These are phyloP conservation scores for Cryphonectria nitschkei DNA, from an alignment of 2,329 filamentous ascomycete genomes.

Conservation along the genomic window DNA sequence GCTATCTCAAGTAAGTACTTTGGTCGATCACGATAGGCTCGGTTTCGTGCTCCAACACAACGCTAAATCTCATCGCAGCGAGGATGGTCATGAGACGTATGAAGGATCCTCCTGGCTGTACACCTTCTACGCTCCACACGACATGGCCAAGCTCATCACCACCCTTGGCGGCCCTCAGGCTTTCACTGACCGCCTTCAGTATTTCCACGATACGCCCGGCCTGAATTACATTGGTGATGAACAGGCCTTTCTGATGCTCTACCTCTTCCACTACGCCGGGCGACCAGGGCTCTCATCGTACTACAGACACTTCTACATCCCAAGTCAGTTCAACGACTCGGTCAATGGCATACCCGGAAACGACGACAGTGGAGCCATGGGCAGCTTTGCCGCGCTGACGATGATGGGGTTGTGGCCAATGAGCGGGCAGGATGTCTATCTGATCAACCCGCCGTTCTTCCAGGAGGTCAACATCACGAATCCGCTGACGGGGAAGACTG, in stretches of 20 bases:
- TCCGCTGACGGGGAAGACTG: constrained; percentile 56
- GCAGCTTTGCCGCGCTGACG: constrained; percentile 58
- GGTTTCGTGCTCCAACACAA: background rate
- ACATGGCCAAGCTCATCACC: constrained; percentile 48
- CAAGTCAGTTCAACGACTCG: constrained; percentile 61
- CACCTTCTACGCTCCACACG: constrained; percentile 58
- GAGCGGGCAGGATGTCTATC: constrained; percentile 64
- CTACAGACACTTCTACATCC: constrained; percentile 63
- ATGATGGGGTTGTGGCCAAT: constrained; percentile 67
- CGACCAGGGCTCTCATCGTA: constrained; percentile 53
- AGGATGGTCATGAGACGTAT: constrained; percentile 65
- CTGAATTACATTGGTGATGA: constrained; percentile 50
- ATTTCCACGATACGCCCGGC: constrained; percentile 50
- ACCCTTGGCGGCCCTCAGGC: constrained; percentile 56
- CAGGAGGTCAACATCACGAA: constrained; percentile 55
- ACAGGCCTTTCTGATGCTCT: constrained; percentile 62
- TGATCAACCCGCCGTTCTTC: constrained; percentile 67
- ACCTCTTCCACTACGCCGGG: constrained; percentile 65
- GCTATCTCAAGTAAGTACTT: constrained; percentile 30
- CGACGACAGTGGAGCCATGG: constrained; percentile 68
- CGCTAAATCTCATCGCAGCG: background rate
- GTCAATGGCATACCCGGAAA: constrained; percentile 63
- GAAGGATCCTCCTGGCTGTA: constrained; percentile 72
- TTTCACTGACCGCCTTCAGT: constrained; percentile 59
- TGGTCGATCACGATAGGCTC: background rate